Percentiles rank a stretch among this genome's conserved stretches.
Evolutionary conservation across 31 red algal species (phyloP).

Genomic region (Pterothamnion heteromorphum): DNA sequence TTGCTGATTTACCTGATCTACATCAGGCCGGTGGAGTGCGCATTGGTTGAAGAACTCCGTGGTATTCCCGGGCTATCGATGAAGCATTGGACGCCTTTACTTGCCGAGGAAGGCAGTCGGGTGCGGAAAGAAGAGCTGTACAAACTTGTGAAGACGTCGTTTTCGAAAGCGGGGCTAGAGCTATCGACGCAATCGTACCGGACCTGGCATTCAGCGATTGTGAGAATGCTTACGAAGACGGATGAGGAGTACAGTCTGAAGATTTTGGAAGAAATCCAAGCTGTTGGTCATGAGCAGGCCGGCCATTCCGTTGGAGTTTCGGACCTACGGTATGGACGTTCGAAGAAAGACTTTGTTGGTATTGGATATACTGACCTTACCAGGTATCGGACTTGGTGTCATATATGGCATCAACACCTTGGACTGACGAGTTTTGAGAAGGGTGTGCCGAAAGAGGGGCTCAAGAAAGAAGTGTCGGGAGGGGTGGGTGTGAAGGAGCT

Average conservation of each 20-base stretch:
- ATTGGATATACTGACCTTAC: background rate
- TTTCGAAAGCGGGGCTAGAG: too few species aligned
- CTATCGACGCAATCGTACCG: too few species aligned
- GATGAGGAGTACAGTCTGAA: background rate
- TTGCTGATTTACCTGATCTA: background rate
- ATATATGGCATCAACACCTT: slow-evolving; percentile 10
- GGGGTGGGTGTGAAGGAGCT: background rate
- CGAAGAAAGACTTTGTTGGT: background rate
- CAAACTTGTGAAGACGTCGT: too few species aligned
- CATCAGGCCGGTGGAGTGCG: background rate
- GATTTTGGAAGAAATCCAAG: background rate
- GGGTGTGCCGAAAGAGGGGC: background rate
- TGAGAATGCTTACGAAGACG: too few species aligned
- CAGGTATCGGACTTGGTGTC: background rate
- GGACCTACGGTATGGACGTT: slow-evolving; percentile 8
- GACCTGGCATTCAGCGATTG: too few species aligned
- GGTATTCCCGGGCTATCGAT: background rate
- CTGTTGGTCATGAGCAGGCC: slow-evolving; percentile 17
- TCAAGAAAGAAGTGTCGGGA: background rate
- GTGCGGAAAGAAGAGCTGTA: too few species aligned
- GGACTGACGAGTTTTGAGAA: background rate
- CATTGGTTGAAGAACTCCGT: background rate
- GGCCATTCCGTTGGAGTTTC: background rate
- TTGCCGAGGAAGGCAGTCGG: background rate
- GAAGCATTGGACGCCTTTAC: background rate